These are phyloP conservation scores for Aegilops sharonensis DNA, from an alignment of 176 grass and related monocot genomes.

Conservation along the genomic window DNA sequence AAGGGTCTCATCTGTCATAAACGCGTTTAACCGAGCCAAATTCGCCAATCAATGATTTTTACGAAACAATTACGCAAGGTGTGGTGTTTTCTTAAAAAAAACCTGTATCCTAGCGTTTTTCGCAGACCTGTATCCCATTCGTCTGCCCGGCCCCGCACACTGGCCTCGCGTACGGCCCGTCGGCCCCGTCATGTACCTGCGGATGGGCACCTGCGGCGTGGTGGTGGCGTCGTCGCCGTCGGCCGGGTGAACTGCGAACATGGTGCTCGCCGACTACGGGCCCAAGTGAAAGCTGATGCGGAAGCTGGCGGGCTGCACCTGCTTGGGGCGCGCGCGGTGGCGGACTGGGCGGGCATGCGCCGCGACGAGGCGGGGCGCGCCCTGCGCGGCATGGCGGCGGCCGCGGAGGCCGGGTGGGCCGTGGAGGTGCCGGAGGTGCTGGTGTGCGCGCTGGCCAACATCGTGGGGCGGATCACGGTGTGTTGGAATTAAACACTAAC, in stretches of 20 bases:
- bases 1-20: no score
- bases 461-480: no score
- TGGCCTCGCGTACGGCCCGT: no score
- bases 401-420: background rate
- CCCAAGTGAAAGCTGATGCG: slow-evolving; percentile 80
- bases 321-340: slow-evolving; percentile 58
- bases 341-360: slow-evolving; percentile 60
- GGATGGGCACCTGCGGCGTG: slow-evolving; percentile 30
- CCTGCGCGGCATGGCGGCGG: slow-evolving; percentile 32
- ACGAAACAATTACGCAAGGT: no score
- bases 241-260: slow-evolving; percentile 45
- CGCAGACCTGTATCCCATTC: background rate
- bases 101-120: no score
- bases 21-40: no score
- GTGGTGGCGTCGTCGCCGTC: slow-evolving; percentile 66
- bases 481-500: no score
- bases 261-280: slow-evolving; percentile 81
- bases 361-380: slow-evolving; percentile 47
- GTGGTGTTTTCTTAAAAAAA: no score
- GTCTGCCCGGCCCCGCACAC: slow-evolving; percentile 58
- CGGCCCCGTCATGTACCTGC: slow-evolving; percentile 76
- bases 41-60: no score
- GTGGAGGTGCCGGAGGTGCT: slow-evolving; percentile 71
- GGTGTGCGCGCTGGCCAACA: slow-evolving; percentile 20
- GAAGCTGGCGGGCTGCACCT: slow-evolving; percentile 77